phyloP scores from a whole-genome alignment of 768 basidiomycete genomes.

The Pilatotrama ljubarskyi region DNA sequence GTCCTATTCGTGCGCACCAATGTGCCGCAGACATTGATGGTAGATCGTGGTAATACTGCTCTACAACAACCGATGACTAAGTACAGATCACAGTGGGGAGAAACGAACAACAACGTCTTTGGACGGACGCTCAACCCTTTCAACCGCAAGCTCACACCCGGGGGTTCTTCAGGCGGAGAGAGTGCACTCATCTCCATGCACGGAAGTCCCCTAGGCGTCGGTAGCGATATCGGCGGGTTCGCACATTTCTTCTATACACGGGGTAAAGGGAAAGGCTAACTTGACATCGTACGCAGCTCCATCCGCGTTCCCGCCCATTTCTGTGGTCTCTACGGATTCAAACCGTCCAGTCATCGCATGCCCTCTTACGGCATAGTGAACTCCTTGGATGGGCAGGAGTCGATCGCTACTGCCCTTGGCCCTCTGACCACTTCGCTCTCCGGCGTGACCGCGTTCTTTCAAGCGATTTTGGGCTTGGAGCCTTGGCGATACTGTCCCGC shows the following conservation, averaged over 20 bases:
- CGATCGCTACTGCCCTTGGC: constrained; percentile 36
- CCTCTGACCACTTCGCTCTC: constrained; percentile 33
- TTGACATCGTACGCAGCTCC: constrained; percentile 43
- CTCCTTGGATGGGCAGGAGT: constrained; percentile 71
- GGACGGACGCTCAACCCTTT: constrained; percentile 44
- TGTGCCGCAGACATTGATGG: constrained; percentile 36
- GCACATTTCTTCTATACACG: too few relatives aligned
- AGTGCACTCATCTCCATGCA: constrained; percentile 64
- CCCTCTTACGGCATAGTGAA: constrained; percentile 67
- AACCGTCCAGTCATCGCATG: constrained; percentile 65
- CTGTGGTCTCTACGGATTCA: constrained; percentile 65
- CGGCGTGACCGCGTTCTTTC: constrained; percentile 53
- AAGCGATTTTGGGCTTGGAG: constrained; percentile 48
- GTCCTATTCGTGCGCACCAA: constrained; percentile 31
- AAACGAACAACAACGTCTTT: constrained; percentile 36
- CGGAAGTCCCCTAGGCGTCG: constrained; percentile 58
- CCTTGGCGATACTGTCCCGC: constrained; percentile 40
- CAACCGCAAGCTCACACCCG: constrained; percentile 30
- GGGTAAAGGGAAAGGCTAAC: too few relatives aligned
- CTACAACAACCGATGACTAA: neutral
- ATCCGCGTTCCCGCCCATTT: constrained; percentile 65
- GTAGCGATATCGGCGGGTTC: constrained; percentile 78
- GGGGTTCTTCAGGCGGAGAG: constrained; percentile 86
- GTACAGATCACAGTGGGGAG: constrained; percentile 48
- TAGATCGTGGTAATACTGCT: constrained; percentile 13